Evolutionary conservation across 106 monocot genomes (phyloP).

Genomic region (Phalaenopsis aphrodite): DNA sequence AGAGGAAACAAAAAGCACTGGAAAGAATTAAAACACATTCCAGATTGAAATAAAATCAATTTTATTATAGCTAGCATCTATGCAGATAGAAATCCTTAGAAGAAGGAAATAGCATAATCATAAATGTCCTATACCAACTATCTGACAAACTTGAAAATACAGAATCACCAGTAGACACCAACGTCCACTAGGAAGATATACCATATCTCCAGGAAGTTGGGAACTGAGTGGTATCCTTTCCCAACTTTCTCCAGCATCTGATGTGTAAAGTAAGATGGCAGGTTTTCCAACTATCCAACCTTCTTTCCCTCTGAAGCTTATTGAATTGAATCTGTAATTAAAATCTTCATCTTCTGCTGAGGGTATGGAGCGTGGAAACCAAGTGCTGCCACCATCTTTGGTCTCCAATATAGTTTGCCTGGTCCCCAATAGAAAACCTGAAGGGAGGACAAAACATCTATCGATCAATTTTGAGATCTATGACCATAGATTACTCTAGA

Average conservation of each 20-base stretch:
- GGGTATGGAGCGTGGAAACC: constrained; percentile 76
- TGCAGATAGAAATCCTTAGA: background rate
- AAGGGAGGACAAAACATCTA: background rate
- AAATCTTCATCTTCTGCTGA: constrained; percentile 98
- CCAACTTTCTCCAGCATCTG: constrained; percentile 92
- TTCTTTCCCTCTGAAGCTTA: constrained; percentile 88
- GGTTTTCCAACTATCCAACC: constrained; percentile 99
- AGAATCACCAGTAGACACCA: background rate
- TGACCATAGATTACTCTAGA: background rate
- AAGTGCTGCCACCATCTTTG: constrained; percentile 87
- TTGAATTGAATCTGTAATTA: constrained; percentile 96
- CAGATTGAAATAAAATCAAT: background rate
- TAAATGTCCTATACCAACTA: background rate
- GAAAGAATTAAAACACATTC: background rate
- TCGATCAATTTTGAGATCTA: background rate
- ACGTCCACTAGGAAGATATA: constrained; percentile 3
- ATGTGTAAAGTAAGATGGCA: constrained; percentile 80
- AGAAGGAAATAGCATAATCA: constrained; percentile 1
- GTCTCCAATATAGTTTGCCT: constrained; percentile 96
- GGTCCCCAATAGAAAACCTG: constrained; percentile 91
- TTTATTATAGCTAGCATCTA: background rate
- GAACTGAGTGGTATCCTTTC: constrained; percentile 87
- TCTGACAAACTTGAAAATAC: too few relatives aligned
- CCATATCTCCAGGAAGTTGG: constrained; percentile 94
- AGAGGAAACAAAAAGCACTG: background rate